Evolutionary conservation across 169 alveolate genomes (phyloP), one percentile per base, ranked within the genome.

Genomic region (Cryptosporidium parvum): DNA sequence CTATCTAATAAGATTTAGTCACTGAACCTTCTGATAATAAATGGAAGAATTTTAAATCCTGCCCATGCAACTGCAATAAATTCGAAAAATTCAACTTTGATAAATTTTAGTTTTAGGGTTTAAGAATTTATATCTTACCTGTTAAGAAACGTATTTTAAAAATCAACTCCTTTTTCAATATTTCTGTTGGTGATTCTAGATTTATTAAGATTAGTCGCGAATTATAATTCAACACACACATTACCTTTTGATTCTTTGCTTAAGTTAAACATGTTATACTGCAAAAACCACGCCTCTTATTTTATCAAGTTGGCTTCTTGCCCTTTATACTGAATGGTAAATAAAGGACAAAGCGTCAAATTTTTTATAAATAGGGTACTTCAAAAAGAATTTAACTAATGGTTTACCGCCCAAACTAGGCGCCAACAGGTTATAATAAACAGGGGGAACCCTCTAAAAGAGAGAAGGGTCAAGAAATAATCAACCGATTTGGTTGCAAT

Each of bases 1-100:
- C 6, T 67, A 65, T 21, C 26, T 9, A 33, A 29, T 37, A n/a
- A 29, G 16, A n/a, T 70, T 12, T 29, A 45, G 59, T 29, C 59
- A 16, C 9, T 23, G 6, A 70, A 52, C 14, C 62, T 70, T 26
- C 44, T 48, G 26, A 70, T 44, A 3, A 70, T 45, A 23, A 70
- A 45, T n/a, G 84, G 84, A 52, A 80, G 65, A 6, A 80, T 65
- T 53, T 80, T 80, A 18, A 67, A 59, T 8, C 80, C 75, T 29
- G 75, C 89, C 89, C 89, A 80, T n/a, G 53, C 69, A 5, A 65
- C 89, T 65, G 51, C 44, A 65, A 37, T 33, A 39, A 42, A 12
- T 16, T 3, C 21, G 56, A 33, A 31, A 37, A 14, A 65, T 0
- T 31, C 6, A 65, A 14, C 0, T 65, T 21, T 1, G 31, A 35